Percentiles rank a stretch among this genome's conserved stretches.
These are phyloP conservation scores for Phialophora verrucosa DNA, from an alignment of 2,329 filamentous ascomycete species.

Conservation along the genomic window DNA sequence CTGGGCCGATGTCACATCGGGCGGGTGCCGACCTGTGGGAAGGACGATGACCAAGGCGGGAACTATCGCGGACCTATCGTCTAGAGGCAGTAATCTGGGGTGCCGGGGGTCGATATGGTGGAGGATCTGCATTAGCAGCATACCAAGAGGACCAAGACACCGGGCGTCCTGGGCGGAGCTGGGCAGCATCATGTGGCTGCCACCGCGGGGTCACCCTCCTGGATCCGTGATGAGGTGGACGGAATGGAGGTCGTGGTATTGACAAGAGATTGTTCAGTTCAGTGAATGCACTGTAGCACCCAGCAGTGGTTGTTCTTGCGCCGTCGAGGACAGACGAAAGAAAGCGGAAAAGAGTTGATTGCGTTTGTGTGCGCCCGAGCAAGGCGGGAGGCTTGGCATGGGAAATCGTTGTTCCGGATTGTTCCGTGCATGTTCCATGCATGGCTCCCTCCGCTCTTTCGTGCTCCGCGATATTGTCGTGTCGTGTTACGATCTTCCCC, in stretches of 20 bases:
- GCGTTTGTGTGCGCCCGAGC: background rate
- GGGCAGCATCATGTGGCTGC: slow-evolving; percentile 15
- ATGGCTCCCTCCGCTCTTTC: background rate
- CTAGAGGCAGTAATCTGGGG: slow-evolving; percentile 5
- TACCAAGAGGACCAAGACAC: slow-evolving; percentile 15
- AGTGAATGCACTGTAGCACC: background rate
- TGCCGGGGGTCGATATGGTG: slow-evolving; percentile 2
- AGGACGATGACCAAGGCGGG: slow-evolving; percentile 8
- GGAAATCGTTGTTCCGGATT: background rate
- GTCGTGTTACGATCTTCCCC: background rate
- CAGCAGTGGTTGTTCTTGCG: background rate
- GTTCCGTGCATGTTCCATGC: background rate
- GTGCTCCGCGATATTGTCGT: background rate
- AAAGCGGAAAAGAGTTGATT: background rate
- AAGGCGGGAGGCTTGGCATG: slow-evolving; percentile 1
- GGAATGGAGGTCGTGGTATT: background rate
- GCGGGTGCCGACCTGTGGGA: background rate
- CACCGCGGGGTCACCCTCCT: background rate
- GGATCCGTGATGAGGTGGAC: background rate
- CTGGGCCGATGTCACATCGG: slow-evolving; percentile 16
- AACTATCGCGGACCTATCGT: slow-evolving; percentile 9
- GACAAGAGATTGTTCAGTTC: background rate
- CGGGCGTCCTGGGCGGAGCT: slow-evolving; percentile 14
- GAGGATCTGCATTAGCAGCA: slow-evolving; percentile 10
- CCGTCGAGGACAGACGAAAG: background rate